Evolutionary conservation across 2,329 filamentous ascomycete species (phyloP).

Genomic region (Microcyclospora tardicrescens): DNA sequence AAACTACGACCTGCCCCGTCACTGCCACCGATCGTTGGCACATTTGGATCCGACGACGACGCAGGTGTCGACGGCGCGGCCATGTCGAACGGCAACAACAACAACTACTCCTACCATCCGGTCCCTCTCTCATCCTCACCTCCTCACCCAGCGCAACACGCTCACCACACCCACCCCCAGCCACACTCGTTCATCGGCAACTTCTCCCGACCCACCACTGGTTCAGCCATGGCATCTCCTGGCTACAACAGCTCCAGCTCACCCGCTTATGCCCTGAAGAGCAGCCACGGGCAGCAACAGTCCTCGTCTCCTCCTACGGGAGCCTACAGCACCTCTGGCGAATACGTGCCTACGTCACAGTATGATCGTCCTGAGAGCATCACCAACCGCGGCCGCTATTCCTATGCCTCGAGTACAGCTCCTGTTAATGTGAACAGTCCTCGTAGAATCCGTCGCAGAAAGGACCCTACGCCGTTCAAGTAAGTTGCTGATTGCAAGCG

Average conservation of each 20-base stretch:
- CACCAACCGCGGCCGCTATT: conserved; percentile 90
- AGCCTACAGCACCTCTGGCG: conserved; percentile 30
- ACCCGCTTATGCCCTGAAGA: conserved; percentile 14
- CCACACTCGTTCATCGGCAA: conserved; percentile 11
- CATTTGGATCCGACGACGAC: conserved; percentile 54
- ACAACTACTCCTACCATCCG: conserved; percentile 22
- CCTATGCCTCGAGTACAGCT: conserved; percentile 85
- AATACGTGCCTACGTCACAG: conserved; percentile 53
- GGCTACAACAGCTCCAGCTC: conserved; percentile 13
- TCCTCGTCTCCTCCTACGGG: conserved; percentile 12
- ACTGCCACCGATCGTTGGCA: conserved; percentile 38
- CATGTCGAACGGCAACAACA: conserved; percentile 35
- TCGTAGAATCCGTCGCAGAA: conserved; percentile 78
- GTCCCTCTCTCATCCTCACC: conserved; percentile 29
- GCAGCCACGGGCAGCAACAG: conserved; percentile 9
- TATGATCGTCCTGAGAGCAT: conserved; percentile 67
- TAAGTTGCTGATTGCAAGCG: conserved; percentile 40
- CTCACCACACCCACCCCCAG: conserved; percentile 1
- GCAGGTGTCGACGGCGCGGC: too few species aligned
- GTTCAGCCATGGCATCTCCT: conserved; percentile 6
- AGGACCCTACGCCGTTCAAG: conserved; percentile 98
- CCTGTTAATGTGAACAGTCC: conserved; percentile 88
- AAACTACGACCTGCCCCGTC: conserved; percentile 3
- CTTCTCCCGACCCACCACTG: conserved; percentile 19
- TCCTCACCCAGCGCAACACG: conserved; percentile 23